Conservation (phyloP, 768 basidiomycete species). For the Suillus fuscotomentosus region DNA sequence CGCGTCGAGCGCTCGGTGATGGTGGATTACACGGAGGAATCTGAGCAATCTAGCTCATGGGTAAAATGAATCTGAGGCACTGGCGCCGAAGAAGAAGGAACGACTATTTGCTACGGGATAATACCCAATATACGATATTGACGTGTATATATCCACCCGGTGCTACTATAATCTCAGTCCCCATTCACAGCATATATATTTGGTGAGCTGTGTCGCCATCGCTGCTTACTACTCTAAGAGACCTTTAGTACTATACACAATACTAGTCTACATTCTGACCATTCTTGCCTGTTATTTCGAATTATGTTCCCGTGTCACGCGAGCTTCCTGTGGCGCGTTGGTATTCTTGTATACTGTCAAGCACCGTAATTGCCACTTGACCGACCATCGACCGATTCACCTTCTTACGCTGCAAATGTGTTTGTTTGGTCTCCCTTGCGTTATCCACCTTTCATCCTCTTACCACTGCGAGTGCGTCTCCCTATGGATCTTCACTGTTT, state of each 20-base stretch:
- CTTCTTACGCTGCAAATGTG: no score
- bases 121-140: not conserved
- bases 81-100: not conserved
- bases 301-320: not conserved
- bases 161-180: not conserved
- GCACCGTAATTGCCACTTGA: not conserved
- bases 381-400: not conserved
- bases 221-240: not conserved
- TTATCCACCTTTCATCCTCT: not conserved
- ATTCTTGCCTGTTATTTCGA: not conserved
- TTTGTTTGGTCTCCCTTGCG: not conserved
- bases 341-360: not conserved
- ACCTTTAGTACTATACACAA: not conserved
- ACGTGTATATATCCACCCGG: not conserved
- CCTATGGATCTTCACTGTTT: not conserved
- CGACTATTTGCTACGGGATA: not conserved
- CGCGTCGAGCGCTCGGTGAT: constrained; percentile 27
- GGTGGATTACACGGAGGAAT: constrained; percentile 20
- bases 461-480: not conserved
- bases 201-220: not conserved
- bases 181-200: not conserved
- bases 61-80: constrained; percentile 8
- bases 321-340: not conserved
- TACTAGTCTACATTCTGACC: not conserved
- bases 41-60: constrained; percentile 14